Evolutionary conservation across 2,329 filamentous ascomycete genomes (phyloP).

Genomic region (Colletotrichum spaethianum): DNA sequence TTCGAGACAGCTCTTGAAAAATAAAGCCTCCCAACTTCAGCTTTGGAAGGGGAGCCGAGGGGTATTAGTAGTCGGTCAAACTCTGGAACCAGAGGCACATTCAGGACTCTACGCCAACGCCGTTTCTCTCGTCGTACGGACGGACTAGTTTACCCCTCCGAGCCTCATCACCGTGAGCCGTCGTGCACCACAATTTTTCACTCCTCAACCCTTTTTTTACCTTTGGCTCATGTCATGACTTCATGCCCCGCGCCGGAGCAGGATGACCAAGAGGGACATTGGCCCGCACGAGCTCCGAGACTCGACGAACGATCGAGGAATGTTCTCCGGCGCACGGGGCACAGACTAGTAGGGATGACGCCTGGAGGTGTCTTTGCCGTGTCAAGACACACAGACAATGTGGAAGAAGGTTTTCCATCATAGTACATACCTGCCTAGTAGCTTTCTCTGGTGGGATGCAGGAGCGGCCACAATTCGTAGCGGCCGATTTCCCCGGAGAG

Average conservation of each 20-base stretch:
- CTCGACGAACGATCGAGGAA: slow-evolving; percentile 37
- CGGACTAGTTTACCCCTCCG: slow-evolving; percentile 6
- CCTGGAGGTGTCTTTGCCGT: slow-evolving; percentile 12
- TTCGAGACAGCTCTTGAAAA: neutral
- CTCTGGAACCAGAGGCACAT: neutral
- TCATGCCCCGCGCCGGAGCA: slow-evolving; percentile 39
- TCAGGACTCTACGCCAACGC: neutral
- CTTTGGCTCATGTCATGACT: slow-evolving; percentile 39
- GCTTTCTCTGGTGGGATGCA: neutral
- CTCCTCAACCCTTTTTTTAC: neutral
- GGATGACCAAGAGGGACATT: slow-evolving; percentile 35
- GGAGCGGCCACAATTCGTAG: neutral
- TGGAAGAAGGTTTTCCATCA: too few species aligned
- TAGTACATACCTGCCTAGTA: too few species aligned
- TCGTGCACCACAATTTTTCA: slow-evolving; percentile 7
- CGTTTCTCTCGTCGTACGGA: neutral
- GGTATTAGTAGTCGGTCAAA: slow-evolving; percentile 6
- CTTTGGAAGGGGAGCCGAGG: neutral
- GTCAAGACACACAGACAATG: neutral
- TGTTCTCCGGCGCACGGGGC: slow-evolving; percentile 39
- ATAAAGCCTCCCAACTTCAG: neutral
- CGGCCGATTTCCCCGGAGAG: slow-evolving; percentile 3
- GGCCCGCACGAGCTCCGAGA: slow-evolving; percentile 37
- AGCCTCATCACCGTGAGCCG: neutral
- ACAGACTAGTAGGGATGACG: slow-evolving; percentile 39